Evolutionary conservation across 768 basidiomycete species (phyloP).

Genomic region (Agrocybe chaxingu): DNA sequence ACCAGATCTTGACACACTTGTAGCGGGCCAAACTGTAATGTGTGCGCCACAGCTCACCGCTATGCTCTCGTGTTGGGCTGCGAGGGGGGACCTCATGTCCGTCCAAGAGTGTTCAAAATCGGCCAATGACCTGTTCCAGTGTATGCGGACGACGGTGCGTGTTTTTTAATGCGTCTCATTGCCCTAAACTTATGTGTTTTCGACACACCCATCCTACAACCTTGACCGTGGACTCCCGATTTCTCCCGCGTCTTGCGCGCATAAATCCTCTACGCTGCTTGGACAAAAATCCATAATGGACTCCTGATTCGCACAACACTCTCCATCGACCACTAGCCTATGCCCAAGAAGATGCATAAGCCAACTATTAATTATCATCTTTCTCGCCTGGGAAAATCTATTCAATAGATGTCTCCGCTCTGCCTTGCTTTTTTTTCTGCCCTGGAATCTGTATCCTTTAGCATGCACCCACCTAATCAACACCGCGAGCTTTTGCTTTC

Average conservation of each 20-base stretch:
- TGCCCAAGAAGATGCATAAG: conserved; percentile 61
- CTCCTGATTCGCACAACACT: background rate
- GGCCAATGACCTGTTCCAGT: conserved; percentile 64
- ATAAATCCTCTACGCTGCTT: background rate
- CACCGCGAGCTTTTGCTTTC: too few species aligned
- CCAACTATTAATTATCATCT: conserved; percentile 91
- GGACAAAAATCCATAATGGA: conserved; percentile 1
- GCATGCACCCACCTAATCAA: background rate
- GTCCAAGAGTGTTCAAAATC: conserved; percentile 51
- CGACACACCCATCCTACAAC: background rate
- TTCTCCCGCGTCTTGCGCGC: background rate
- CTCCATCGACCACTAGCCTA: conserved; percentile 43
- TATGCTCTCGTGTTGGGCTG: conserved; percentile 89
- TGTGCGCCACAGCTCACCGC: conserved; percentile 68
- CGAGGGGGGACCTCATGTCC: conserved; percentile 58
- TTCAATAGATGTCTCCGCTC: conserved; percentile 47
- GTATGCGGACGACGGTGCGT: conserved; percentile 85
- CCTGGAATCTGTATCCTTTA: background rate
- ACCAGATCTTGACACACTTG: conserved; percentile 6
- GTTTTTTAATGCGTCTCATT: background rate
- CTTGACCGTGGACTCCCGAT: background rate
- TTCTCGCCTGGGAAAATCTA: conserved; percentile 70
- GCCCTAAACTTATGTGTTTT: background rate
- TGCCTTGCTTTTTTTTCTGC: background rate
- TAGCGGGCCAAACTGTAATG: conserved; percentile 47